These are phyloP conservation scores for Westerdykella aurantiaca DNA, from an alignment of 2,329 filamentous ascomycete species.

Conservation along the genomic window DNA sequence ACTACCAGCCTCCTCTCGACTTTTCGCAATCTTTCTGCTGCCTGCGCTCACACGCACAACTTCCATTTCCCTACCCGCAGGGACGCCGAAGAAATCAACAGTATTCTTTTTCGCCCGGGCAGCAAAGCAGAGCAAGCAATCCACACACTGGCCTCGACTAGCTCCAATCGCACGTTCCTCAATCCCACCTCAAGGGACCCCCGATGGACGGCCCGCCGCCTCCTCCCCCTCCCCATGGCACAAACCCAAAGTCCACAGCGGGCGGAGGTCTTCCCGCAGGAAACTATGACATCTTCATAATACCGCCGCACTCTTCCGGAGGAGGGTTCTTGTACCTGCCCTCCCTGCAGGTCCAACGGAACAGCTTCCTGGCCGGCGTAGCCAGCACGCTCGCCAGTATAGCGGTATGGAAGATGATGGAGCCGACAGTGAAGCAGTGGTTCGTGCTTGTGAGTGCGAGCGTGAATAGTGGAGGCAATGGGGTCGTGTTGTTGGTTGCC, in stretches of 20 bases:
- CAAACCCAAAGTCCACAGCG: slow-evolving; percentile 58
- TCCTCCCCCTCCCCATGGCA: slow-evolving; percentile 80
- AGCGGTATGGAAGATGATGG: slow-evolving; percentile 64
- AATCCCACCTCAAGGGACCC: slow-evolving; percentile 23
- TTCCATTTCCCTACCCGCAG: too few relatives aligned
- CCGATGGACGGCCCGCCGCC: slow-evolving; percentile 53
- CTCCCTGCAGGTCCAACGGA: slow-evolving; percentile 75
- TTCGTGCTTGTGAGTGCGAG: slow-evolving; percentile 61
- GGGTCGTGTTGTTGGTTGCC: slow-evolving; percentile 65
- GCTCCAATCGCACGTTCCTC: slow-evolving; percentile 8
- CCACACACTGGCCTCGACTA: neutral
- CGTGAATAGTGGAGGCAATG: slow-evolving; percentile 55
- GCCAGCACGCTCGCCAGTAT: slow-evolving; percentile 68
- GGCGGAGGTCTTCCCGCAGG: slow-evolving; percentile 66
- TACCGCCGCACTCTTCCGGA: slow-evolving; percentile 84
- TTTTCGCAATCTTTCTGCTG: neutral
- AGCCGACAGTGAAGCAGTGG: slow-evolving; percentile 70
- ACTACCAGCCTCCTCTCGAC: neutral
- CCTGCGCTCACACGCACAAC: slow-evolving; percentile 4
- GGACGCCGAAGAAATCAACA: too few relatives aligned
- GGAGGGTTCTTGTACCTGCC: slow-evolving; percentile 92
- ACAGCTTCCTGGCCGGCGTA: slow-evolving; percentile 86
- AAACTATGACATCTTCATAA: slow-evolving; percentile 96
- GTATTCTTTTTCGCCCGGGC: too few relatives aligned
- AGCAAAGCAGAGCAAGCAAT: neutral